These are phyloP conservation scores for Xylaria sp. DNA, from an alignment of 2,329 filamentous ascomycete genomes.

Conservation along the genomic window DNA sequence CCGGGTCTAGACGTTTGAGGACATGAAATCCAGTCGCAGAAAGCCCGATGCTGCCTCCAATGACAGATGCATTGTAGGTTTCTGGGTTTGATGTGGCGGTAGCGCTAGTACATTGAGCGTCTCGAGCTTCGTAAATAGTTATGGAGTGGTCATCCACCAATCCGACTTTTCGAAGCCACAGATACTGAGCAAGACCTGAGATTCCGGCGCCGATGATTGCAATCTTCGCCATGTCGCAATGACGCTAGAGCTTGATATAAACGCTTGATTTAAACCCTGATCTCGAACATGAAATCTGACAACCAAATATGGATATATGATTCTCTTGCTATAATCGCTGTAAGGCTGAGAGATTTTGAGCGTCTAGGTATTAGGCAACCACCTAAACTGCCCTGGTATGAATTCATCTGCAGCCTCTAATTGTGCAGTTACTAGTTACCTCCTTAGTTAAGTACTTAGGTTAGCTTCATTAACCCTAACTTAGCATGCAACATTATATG, in stretches of 20 bases:
- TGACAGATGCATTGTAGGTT: constrained; percentile 34
- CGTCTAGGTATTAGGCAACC: constrained; percentile 14
- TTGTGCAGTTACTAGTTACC: neutral
- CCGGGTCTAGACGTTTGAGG: constrained; percentile 23
- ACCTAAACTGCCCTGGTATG: no score
- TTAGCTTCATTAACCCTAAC: constrained; percentile 4
- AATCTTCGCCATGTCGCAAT: constrained; percentile 24
- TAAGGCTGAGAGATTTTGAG: neutral
- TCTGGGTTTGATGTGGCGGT: constrained; percentile 11
- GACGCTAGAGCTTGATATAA: neutral
- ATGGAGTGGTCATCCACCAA: constrained; percentile 24
- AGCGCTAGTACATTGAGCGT: constrained; percentile 10
- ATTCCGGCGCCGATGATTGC: constrained; percentile 36
- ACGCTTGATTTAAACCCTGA: neutral
- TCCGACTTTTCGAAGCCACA: constrained; percentile 32
- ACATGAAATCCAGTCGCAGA: constrained; percentile 31
- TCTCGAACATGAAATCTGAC: neutral
- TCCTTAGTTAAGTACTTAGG: neutral
- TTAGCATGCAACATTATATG: neutral
- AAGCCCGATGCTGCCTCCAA: constrained; percentile 34
- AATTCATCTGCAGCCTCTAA: neutral
- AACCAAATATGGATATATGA: neutral
- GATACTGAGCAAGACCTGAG: constrained; percentile 32
- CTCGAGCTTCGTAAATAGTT: constrained; percentile 34
- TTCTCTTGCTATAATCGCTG: neutral